Conservation (phyloP, 768 basidiomycete genomes). For the Boletus insuetus region DNA sequence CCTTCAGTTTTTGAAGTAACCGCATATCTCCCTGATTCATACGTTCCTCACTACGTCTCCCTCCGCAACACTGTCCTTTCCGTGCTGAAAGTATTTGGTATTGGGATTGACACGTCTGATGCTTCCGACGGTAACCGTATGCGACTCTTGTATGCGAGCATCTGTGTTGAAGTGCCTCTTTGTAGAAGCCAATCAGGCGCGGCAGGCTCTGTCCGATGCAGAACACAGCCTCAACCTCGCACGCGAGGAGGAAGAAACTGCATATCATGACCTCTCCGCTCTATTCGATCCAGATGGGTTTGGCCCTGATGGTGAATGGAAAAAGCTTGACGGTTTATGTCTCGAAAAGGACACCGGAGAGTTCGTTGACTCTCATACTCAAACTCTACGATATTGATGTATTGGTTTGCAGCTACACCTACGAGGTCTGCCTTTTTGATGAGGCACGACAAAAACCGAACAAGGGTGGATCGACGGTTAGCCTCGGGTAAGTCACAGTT, state of each 20-base stretch:
- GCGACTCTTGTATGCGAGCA: neutral
- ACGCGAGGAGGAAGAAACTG: constrained; percentile 51
- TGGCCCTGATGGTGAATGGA: constrained; percentile 88
- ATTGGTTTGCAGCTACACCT: constrained; percentile 67
- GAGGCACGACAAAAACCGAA: constrained; percentile 87
- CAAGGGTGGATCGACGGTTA: constrained; percentile 68
- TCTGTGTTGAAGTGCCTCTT: neutral
- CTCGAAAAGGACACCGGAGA: constrained; percentile 84
- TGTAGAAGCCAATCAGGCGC: constrained; percentile 58
- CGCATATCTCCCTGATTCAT: constrained; percentile 81
- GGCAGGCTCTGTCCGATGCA: constrained; percentile 59
- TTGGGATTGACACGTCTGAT: constrained; percentile 43
- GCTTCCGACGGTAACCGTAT: constrained; percentile 39
- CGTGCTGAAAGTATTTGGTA: constrained; percentile 62
- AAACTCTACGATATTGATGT: constrained; percentile 5
- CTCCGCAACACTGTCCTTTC: constrained; percentile 59
- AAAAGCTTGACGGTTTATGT: constrained; percentile 85
- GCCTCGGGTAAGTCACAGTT: constrained; percentile 70
- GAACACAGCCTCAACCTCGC: constrained; percentile 55
- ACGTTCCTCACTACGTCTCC: constrained; percentile 71
- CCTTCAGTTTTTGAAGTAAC: constrained; percentile 73
- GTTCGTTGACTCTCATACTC: constrained; percentile 49
- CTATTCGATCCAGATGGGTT: constrained; percentile 67
- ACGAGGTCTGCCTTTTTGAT: constrained; percentile 90
- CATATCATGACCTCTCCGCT: constrained; percentile 56